Base-by-base conservation (phyloP, 768 basidiomycete genomes). In the Daedaleopsis sinensis region DNA sequence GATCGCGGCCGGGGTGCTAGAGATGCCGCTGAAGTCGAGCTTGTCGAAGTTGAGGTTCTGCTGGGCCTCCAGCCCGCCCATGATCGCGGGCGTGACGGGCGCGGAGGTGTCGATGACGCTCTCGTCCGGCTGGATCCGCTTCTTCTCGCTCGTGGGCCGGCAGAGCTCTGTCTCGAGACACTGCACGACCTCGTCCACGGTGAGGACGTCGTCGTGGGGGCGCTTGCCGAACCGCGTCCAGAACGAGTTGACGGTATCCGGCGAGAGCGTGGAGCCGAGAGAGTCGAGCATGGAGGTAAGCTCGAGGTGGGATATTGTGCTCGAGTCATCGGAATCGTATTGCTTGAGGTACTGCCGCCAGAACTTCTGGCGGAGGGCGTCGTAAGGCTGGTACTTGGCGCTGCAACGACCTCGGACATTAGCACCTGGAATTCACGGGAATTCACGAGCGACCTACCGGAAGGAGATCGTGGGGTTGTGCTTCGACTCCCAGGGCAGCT, bases 221-320 rank as follows among this genome's bases (percentile, higher is more conserved):
- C 80, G 76, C 73, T 92, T 93, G 58, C 82, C 82, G 68, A 80
- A 83, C 8, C 85, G 82, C 9, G 81, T 84, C 77, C 92, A 98
- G 82, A 96, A 98, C 15, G 82, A 82, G 66, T 90, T 82, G 59
- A 97, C 78, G 1, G 96, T 98, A 47, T 85, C 78, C 0, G 74
- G 75, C 8, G 90, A 91, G 52, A 98, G 84, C 0, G 96, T 98
- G 4, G 95, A 97, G 5, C 95, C 95, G 39, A 99, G 87, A 1
- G 96, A 96, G 76, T 98, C 96, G 46, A 99, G 88, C 92, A 98
- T 95, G 12, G 92, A 92, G 0, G 90, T 92, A 36, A 97, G 80
- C 73, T 98, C 97, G 57, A 96, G 77, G 63, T 89, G 88, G 0
- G 93, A 94, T 43, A 96, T 76, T 1, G 82, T 72, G 21, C 78